Evolutionary conservation across 768 basidiomycete species (phyloP).

Genomic region (Austroboletus eburneus): DNA sequence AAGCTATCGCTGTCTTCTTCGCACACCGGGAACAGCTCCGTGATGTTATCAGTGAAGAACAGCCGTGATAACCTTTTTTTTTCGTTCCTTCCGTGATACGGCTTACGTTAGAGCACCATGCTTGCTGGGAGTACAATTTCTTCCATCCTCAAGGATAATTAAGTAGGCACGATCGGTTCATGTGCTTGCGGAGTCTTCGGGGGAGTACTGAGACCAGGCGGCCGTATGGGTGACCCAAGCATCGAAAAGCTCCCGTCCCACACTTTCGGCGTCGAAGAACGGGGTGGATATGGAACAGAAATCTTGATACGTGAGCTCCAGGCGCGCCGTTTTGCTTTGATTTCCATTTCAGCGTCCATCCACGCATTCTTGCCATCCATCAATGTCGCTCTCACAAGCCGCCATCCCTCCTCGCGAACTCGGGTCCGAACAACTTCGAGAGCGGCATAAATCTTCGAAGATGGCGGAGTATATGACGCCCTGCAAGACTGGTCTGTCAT

Average conservation of each 20-base stretch:
- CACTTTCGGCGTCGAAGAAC: constrained; percentile 3
- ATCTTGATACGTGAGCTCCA: constrained; percentile 57
- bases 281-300: constrained; percentile 23
- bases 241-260: constrained; percentile 15
- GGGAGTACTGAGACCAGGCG: constrained; percentile 20
- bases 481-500: constrained; percentile 1
- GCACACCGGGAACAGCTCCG: constrained; percentile 28
- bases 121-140: constrained; percentile 15
- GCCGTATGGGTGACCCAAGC: constrained; percentile 1
- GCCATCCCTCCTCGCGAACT: constrained; percentile 37
- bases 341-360: constrained; percentile 29
- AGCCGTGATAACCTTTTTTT: constrained; percentile 16
- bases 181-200: constrained; percentile 1
- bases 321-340: constrained; percentile 57
- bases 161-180: constrained; percentile 27
- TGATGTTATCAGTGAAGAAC: constrained; percentile 14
- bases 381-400: constrained; percentile 32
- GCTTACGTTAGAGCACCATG: constrained; percentile 14
- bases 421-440: constrained; percentile 41
- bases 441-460: constrained; percentile 32
- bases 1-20: no score
- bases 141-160: constrained; percentile 45
- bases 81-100: constrained; percentile 11
- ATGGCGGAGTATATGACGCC: background rate
- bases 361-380: constrained; percentile 23